Conservation (phyloP, 352 stramenopile genomes). For the Pythium guiyangense region DNA sequence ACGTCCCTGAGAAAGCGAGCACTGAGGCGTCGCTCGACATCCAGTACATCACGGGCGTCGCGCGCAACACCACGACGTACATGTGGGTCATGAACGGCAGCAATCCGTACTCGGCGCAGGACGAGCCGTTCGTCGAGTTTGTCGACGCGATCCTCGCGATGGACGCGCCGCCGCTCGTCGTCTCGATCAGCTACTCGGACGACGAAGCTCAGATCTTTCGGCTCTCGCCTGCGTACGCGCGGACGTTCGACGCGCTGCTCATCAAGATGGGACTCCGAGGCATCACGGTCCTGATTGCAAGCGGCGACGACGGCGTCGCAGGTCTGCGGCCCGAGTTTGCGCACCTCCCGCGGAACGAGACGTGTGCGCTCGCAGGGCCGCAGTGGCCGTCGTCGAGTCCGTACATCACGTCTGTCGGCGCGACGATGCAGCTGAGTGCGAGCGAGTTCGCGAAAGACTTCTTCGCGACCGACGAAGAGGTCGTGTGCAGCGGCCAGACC, state of each 20-base stretch:
- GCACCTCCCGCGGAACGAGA: conserved; percentile 42
- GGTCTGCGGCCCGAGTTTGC: conserved; percentile 64
- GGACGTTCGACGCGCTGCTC: conserved; percentile 75
- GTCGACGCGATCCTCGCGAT: conserved; percentile 58
- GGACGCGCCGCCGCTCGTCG: conserved; percentile 69
- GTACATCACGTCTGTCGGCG: conserved; percentile 90
- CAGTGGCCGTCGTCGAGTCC: conserved; percentile 81
- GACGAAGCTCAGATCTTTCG: conserved; percentile 89
- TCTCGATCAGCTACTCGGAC: conserved; percentile 90
- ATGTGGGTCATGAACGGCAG: conserved; percentile 78
- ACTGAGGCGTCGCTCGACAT: conserved; percentile 87
- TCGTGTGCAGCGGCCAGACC: conserved; percentile 67
- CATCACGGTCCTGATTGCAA: conserved; percentile 83
- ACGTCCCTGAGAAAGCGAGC: conserved; percentile 27
- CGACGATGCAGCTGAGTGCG: conserved; percentile 61
- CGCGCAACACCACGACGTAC: conserved; percentile 71
- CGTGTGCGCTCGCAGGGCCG: conserved; percentile 57
- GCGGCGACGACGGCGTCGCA: conserved; percentile 85
- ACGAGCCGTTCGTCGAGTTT: conserved; percentile 87
- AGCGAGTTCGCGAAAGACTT: conserved; percentile 35
- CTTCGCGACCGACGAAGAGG: conserved; percentile 66
- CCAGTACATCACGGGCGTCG: conserved; percentile 87
- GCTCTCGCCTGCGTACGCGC: conserved; percentile 63
- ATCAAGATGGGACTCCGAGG: conserved; percentile 88
- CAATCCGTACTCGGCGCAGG: conserved; percentile 80